phyloP scores from a whole-genome alignment of 2,329 filamentous ascomycete species.

The Purpureocillium takamizusanense region DNA sequence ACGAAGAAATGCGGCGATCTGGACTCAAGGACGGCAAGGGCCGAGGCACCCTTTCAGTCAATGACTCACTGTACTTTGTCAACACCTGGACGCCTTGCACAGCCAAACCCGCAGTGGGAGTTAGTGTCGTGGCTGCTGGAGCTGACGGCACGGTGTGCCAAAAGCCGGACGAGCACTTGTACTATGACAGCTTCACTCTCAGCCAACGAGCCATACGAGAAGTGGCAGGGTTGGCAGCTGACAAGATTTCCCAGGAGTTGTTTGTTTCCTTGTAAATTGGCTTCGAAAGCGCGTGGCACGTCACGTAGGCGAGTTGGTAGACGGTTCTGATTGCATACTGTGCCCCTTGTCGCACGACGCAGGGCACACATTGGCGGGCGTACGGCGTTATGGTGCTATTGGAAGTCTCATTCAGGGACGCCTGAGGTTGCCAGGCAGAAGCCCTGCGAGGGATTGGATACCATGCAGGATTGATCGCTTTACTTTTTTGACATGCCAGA shows the following conservation, averaged over 20 bases:
- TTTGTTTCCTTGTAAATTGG: conserved; percentile 7
- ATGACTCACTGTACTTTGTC: conserved; percentile 25
- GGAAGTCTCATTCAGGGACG: too few species aligned
- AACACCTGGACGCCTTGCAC: conserved; percentile 36
- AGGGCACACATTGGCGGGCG: too few species aligned
- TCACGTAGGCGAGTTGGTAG: too few species aligned
- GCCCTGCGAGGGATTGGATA: too few species aligned
- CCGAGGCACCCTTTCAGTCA: conserved; percentile 24
- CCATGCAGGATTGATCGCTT: too few species aligned
- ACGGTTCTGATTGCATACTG: too few species aligned
- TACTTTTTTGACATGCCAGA: too few species aligned
- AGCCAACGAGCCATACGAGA: conserved; percentile 20
- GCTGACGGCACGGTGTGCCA: conserved; percentile 23
- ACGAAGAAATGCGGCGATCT: conserved; percentile 34
- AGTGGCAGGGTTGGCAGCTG: conserved; percentile 8
- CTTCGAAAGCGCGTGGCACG: too few species aligned
- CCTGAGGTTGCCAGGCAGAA: too few species aligned
- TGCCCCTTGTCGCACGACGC: too few species aligned
- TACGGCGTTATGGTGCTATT: too few species aligned
- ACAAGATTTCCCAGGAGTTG: conserved; percentile 12
- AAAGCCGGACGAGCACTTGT: conserved; percentile 37
- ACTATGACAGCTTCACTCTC: conserved; percentile 41
- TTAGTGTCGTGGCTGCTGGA: conserved; percentile 8
- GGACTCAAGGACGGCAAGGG: conserved; percentile 33
- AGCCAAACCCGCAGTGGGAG: conserved; percentile 9